Base-by-base conservation (phyloP, 768 basidiomycete species). In the Rhodotorula paludigena region DNA sequence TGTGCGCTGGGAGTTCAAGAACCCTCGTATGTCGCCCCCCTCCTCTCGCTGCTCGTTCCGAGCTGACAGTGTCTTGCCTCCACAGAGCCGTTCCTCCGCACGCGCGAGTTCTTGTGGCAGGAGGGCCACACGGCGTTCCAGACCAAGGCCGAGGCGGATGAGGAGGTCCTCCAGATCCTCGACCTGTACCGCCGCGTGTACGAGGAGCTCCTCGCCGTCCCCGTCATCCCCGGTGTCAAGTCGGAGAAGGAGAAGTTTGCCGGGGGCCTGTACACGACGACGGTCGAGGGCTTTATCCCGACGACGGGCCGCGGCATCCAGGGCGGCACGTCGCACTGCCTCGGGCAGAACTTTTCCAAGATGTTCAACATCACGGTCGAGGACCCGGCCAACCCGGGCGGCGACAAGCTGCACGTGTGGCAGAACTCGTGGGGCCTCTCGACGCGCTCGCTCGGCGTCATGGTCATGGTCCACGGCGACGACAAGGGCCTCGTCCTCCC, bases 71-170 rank as follows among this genome's bases (percentile, higher is more conserved):
- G 28, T 45, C 57, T 23, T 16, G 23, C 28, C 23, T 47, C 32
- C 60, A 42, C 77, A 90, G 89, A 99, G 79, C 96, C 96, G 14
- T 99, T 99, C 89, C 84, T 99, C 44, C 92, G 96, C 63, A 98
- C 96, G 4, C 90, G 96, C 77, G 96, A 99, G 81, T 99, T 97
- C 84, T 82, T 99, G n/a, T 99, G 96, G 96, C 96, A 99, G 81
- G 96, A 99, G 80, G 96, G 96, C 44, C 96, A 99, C 81, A 98
- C 96, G 15, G 94, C 96, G 6, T 86, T 88, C 79, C 83, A 93
- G 51, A 90, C 88, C 72, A 89, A 93, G 79, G 77, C 81, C 7
- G 94, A 97, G 78, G 94, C 94, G 33, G 96, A 91, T 75, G 81
- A 80, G 57, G 96, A 98, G 80, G 96, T 98, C 23, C 85, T 84